Conservation (phyloP, 2,329 filamentous ascomycete species). For the Trichothecium sympodiale region DNA sequence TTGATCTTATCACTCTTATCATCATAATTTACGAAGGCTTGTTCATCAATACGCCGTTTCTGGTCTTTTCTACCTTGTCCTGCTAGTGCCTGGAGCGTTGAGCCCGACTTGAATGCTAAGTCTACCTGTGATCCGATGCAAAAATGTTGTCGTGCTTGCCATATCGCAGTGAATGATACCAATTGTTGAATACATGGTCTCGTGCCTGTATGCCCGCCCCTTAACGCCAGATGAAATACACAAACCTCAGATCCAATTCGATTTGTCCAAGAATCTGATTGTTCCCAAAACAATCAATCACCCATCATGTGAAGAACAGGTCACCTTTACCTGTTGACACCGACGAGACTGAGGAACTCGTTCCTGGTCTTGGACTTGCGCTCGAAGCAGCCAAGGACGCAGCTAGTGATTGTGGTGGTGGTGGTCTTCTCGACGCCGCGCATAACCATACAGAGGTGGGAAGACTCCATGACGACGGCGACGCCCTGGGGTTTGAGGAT, state of each 20-base stretch:
- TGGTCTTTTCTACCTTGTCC: neutral
- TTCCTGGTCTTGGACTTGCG: conserved; percentile 87
- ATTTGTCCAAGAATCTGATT: too few relatives aligned
- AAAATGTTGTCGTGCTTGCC: neutral
- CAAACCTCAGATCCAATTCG: too few relatives aligned
- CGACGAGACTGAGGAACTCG: conserved; percentile 79
- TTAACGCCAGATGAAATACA: too few relatives aligned
- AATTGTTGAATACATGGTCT: conserved; percentile 20
- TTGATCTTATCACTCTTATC: too few relatives aligned
- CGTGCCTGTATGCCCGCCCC: conserved; percentile 9
- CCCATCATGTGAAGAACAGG: too few relatives aligned
- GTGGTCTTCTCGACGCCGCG: conserved; percentile 90
- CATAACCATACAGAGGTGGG: conserved; percentile 98
- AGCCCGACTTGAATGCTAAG: too few relatives aligned
- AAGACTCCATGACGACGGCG: conserved; percentile 94
- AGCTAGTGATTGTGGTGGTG: conserved; percentile 85
- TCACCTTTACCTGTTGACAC: conserved; percentile 34
- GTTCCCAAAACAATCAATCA: too few relatives aligned
- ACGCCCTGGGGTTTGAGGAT: conserved; percentile 90
- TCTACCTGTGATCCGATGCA: too few relatives aligned
- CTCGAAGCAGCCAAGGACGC: conserved; percentile 93
- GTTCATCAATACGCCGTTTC: neutral
- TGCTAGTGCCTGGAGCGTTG: neutral
- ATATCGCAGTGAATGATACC: conserved; percentile 10
- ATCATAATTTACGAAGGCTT: too few relatives aligned